These are phyloP conservation scores for Paralagenidium karlingii DNA, from an alignment of 352 stramenopile genomes.

Conservation along the genomic window DNA sequence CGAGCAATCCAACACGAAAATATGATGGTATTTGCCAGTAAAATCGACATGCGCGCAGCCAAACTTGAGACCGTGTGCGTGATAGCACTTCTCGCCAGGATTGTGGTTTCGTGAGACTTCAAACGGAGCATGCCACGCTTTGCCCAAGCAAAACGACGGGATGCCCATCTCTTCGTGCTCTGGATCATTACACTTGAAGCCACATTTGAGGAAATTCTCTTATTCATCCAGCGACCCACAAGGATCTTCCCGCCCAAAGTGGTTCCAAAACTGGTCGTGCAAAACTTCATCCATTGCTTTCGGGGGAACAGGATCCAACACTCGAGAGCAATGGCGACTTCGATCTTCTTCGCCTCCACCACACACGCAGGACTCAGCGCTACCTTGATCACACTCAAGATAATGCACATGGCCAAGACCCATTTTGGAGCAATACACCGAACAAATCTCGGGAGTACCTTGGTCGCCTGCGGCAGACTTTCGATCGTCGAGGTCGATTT, in stretches of 20 bases:
- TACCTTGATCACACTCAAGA: conserved; percentile 36
- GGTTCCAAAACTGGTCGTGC: conserved; percentile 68
- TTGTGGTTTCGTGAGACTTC: conserved; percentile 7
- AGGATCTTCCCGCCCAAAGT: conserved; percentile 59
- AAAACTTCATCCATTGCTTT: conserved; percentile 55
- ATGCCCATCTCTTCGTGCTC: conserved; percentile 34
- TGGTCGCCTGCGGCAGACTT: conserved; percentile 56
- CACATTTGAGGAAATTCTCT: conserved; percentile 57
- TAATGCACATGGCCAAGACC: conserved; percentile 67
- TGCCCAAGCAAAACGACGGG: conserved; percentile 40
- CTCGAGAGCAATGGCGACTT: conserved; percentile 48
- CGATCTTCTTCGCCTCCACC: conserved; percentile 24
- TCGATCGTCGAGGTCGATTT: conserved; percentile 57
- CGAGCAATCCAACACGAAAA: conserved; percentile 73
- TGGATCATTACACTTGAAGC: conserved; percentile 48
- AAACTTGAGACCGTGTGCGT: conserved; percentile 58
- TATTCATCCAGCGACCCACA: conserved; percentile 37
- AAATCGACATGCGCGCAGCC: conserved; percentile 44
- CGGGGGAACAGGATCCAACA: conserved; percentile 33
- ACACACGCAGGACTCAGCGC: conserved; percentile 27
- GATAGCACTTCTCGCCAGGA: conserved; percentile 26
- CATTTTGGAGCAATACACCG: conserved; percentile 71
- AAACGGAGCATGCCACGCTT: conserved; percentile 40
- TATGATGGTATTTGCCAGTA: conserved; percentile 46
- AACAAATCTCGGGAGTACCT: conserved; percentile 70